Percentiles rank a stretch among this genome's conserved stretches.
Conservation (phyloP, 2,329 filamentous ascomycete species). For the Aspergillus sp. region DNA sequence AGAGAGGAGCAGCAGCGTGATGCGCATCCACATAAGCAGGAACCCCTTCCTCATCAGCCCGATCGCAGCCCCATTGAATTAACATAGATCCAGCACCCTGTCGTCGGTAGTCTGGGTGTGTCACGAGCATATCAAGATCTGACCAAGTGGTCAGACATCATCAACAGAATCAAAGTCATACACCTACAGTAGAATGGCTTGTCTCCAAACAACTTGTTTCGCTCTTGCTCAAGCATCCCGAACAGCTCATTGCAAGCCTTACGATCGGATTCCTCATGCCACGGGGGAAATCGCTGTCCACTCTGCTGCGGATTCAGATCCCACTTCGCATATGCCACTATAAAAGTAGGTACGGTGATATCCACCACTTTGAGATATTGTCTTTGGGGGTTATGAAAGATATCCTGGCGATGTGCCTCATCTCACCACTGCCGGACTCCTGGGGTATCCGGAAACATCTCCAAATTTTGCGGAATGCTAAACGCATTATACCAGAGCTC, state of each 20-base stretch:
- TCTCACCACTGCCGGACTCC: conserved; percentile 25
- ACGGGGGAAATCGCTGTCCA: conserved; percentile 26
- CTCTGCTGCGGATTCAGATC: conserved; percentile 24
- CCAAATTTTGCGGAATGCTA: conserved; percentile 15
- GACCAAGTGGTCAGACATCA: not conserved
- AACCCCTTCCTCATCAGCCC: conserved; percentile 8
- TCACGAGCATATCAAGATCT: conserved; percentile 20
- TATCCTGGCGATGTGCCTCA: conserved; percentile 18
- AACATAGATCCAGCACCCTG: conserved; percentile 18
- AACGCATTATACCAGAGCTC: conserved; percentile 28
- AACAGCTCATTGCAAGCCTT: conserved; percentile 20
- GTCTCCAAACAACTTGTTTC: conserved; percentile 23
- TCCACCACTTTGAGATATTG: conserved; percentile 28
- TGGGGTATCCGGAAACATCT: conserved; percentile 28
- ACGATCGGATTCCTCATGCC: conserved; percentile 20
- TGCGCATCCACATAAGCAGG: conserved; percentile 14
- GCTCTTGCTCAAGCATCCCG: conserved; percentile 16
- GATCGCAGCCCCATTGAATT: conserved; percentile 17
- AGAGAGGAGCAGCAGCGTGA: conserved; percentile 8
- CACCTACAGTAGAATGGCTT: conserved; percentile 26
- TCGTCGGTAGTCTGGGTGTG: conserved; percentile 15
- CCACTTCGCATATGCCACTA: conserved; percentile 31
- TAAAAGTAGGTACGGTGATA: conserved; percentile 7
- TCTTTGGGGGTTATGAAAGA: conserved; percentile 21
- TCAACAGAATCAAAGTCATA: not conserved